Conservation (phyloP, 2,329 filamentous ascomycete species). For the Penicillium brasilianum region DNA sequence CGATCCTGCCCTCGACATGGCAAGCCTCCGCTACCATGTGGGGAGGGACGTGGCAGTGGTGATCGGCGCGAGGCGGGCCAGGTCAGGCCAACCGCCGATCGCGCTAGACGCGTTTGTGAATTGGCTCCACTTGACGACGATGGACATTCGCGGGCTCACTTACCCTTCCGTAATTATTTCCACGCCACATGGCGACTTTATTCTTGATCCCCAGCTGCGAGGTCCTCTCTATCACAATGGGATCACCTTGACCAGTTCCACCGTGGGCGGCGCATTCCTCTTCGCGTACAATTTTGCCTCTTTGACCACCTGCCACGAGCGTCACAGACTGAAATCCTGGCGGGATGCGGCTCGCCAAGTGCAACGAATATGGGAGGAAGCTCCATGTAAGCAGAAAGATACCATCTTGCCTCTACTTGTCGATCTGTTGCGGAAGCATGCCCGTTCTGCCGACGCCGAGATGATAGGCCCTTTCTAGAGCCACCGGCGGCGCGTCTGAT, state of each 20-base stretch:
- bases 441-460: neutral
- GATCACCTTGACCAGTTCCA: neutral
- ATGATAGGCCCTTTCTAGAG: neutral
- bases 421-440: neutral
- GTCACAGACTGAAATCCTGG: neutral
- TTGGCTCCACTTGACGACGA: constrained; percentile 2
- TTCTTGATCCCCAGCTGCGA: constrained; percentile 1
- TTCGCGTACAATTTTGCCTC: neutral
- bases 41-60: constrained; percentile 6
- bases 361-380: neutral
- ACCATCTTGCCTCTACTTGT: constrained; percentile 1
- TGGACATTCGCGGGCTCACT: neutral
- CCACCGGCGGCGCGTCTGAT: neutral
- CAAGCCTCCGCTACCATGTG: constrained; percentile 1
- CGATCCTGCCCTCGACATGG: constrained; percentile 10
- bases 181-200: neutral
- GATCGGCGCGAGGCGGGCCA: constrained; percentile 8
- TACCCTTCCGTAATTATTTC: neutral
- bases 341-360: constrained; percentile 1
- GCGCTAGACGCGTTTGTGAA: constrained; percentile 4
- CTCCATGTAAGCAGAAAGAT: neutral
- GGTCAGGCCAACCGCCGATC: neutral
- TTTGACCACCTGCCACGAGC: neutral
- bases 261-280: neutral
- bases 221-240: neutral